These are phyloP conservation scores for Suillus weaverae DNA, from an alignment of 768 basidiomycete genomes.

Conservation along the genomic window DNA sequence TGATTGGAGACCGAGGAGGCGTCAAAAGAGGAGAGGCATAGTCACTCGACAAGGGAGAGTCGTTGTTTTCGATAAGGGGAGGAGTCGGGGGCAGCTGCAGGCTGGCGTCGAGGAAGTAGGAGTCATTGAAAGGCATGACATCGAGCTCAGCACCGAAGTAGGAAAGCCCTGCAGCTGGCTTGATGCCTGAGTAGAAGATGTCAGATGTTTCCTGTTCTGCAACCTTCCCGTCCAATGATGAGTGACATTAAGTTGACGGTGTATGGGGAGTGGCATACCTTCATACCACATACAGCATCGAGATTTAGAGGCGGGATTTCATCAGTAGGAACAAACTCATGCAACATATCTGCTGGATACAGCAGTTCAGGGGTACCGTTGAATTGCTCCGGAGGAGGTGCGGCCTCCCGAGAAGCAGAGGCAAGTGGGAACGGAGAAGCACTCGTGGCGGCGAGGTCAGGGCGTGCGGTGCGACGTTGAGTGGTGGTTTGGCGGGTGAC, in stretches of 20 bases:
- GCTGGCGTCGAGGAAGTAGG: slow-evolving; percentile 23
- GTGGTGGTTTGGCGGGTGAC: slow-evolving; percentile 10
- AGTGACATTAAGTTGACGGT: background rate
- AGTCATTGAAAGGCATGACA: slow-evolving; percentile 26
- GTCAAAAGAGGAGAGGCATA: slow-evolving; percentile 14
- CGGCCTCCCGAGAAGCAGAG: slow-evolving; percentile 4
- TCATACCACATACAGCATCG: slow-evolving; percentile 13
- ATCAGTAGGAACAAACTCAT: slow-evolving; percentile 34
- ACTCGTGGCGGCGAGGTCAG: background rate
- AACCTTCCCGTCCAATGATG: slow-evolving; percentile 2
- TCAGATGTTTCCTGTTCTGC: background rate
- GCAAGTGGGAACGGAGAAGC: slow-evolving; percentile 4
- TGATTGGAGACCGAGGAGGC: slow-evolving; percentile 22
- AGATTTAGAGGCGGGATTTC: slow-evolving; percentile 39
- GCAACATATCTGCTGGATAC: slow-evolving; percentile 10
- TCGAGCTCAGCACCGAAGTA: slow-evolving; percentile 34
- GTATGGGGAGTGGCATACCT: slow-evolving; percentile 19
- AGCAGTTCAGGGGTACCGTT: slow-evolving; percentile 22
- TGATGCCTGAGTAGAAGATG: slow-evolving; percentile 23
- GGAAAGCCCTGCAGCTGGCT: slow-evolving; percentile 20
- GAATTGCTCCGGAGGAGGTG: slow-evolving; percentile 1
- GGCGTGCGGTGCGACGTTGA: background rate
- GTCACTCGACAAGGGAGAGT: slow-evolving; percentile 12
- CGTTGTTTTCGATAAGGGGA: slow-evolving; percentile 11
- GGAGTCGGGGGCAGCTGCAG: slow-evolving; percentile 7